phyloP scores from a whole-genome alignment of 768 basidiomycete genomes.

The Rhodosporidiobolus odoratus region DNA sequence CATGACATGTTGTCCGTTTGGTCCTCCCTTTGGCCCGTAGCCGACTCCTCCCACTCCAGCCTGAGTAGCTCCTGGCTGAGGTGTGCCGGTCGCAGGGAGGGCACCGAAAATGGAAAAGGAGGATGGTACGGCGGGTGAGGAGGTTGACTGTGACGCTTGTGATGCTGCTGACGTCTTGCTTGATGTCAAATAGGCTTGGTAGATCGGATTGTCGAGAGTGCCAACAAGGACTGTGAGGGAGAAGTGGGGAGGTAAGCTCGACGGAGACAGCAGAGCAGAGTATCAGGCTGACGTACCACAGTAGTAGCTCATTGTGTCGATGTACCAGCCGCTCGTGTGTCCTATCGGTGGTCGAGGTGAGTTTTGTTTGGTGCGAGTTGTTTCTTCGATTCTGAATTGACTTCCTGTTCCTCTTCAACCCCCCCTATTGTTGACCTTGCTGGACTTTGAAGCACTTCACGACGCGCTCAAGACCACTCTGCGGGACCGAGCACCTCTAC shows the following conservation, averaged over 20 bases:
- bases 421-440: background rate
- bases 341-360: background rate
- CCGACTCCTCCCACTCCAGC: conserved; percentile 11
- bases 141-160: conserved; percentile 32
- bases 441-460: background rate
- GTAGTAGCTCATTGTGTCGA: conserved; percentile 47
- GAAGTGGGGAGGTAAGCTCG: background rate
- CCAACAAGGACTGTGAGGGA: conserved; percentile 46
- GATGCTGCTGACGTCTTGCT: conserved; percentile 39
- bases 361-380: background rate
- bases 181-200: conserved; percentile 47
- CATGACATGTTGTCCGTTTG: conserved; percentile 62
- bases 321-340: background rate
- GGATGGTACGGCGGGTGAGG: conserved; percentile 45
- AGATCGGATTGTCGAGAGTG: conserved; percentile 50
- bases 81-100: background rate
- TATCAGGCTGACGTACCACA: conserved; percentile 44
- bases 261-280: background rate
- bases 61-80: background rate
- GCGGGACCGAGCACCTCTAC: background rate
- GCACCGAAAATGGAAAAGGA: conserved; percentile 45
- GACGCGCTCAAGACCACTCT: background rate
- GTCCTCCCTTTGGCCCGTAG: conserved; percentile 39
- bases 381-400: background rate
- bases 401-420: background rate